Evolutionary conservation across 73 alveolate species (phyloP).

Genomic region (Uronychia binucleata): DNA sequence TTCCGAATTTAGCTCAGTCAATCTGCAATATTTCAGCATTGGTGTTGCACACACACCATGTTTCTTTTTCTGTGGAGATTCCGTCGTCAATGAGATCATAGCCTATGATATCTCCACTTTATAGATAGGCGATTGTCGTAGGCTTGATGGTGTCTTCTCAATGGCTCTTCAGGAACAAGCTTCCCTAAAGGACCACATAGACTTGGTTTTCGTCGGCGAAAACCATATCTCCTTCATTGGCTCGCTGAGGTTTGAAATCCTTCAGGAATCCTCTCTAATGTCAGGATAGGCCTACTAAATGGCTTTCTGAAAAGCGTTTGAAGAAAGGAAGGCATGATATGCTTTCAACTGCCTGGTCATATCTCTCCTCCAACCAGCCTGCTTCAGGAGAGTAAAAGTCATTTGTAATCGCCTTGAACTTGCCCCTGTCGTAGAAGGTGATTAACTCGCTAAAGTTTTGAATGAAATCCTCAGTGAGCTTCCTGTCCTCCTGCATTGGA

Average conservation of each 20-base stretch:
- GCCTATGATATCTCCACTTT: background rate
- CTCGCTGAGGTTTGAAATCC: background rate
- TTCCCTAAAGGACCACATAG: background rate
- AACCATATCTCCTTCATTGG: background rate
- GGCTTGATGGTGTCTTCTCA: background rate
- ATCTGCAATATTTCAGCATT: background rate
- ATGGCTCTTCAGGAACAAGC: background rate
- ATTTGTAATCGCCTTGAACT: background rate
- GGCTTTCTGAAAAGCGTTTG: background rate
- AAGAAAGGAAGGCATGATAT: background rate
- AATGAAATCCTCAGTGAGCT: background rate
- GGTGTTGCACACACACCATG: background rate
- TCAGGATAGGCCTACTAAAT: background rate
- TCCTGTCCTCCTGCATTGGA: conserved; percentile 10
- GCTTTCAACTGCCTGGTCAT: background rate
- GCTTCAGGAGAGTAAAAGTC: background rate
- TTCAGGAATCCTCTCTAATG: background rate
- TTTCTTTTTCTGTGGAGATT: background rate
- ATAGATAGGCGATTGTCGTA: background rate
- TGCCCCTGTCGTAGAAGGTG: background rate
- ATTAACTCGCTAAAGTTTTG: background rate
- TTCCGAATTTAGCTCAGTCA: background rate
- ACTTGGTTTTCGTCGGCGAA: background rate
- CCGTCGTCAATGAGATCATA: background rate
- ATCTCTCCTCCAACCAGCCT: background rate